These are phyloP conservation scores for Talaromyces nanjingensis DNA, from an alignment of 495 filamentous ascomycete genomes.

Conservation along the genomic window DNA sequence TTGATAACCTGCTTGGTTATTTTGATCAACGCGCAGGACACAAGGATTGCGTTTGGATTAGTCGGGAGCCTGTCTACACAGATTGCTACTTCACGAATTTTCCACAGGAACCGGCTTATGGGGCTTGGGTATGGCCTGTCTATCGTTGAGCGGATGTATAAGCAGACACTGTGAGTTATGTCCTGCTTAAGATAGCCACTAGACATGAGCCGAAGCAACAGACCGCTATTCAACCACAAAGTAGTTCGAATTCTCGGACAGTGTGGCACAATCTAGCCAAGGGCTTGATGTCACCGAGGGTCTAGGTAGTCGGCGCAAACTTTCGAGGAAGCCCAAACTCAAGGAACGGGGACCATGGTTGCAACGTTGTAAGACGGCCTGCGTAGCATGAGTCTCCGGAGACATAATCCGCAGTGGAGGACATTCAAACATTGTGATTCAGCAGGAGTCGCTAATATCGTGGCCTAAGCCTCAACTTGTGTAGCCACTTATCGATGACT, in stretches of 20 bases:
- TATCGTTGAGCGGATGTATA: too few species aligned
- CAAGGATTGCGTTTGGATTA: background rate
- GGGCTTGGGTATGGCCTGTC: too few species aligned
- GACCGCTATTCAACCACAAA: background rate
- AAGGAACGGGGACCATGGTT: background rate
- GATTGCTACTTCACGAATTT: background rate
- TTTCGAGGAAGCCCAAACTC: background rate
- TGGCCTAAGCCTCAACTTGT: background rate
- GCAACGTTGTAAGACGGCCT: background rate
- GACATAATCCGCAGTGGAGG: background rate
- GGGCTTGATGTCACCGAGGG: background rate
- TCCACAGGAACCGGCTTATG: background rate
- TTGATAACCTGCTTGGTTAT: background rate
- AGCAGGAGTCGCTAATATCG: background rate
- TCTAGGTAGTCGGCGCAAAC: background rate
- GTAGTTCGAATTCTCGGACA: background rate
- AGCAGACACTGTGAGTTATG: too few species aligned
- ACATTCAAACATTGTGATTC: background rate
- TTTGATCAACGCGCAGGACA: background rate
- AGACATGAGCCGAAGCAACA: background rate
- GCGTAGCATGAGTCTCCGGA: background rate
- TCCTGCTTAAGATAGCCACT: too few species aligned
- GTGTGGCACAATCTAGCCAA: background rate
- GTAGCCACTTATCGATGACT: background rate
- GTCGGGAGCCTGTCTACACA: background rate